phyloP scores from a whole-genome alignment of 2,329 filamentous ascomycete species.

The Pseudogymnoascus sp. region DNA sequence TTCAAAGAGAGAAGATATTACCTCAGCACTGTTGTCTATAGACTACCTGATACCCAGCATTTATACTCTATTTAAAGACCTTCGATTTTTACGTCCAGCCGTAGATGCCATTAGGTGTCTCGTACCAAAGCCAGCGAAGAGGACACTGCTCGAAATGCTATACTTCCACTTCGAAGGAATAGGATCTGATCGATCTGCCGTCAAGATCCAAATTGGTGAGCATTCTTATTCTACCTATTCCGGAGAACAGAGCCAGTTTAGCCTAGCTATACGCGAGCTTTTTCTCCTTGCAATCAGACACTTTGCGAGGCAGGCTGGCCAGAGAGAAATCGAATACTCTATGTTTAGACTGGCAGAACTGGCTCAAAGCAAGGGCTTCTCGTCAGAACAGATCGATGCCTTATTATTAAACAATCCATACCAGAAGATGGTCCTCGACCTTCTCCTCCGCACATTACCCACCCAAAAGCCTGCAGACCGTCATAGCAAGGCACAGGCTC shows the following conservation, averaged over 20 bases:
- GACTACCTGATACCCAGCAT: conserved; percentile 14
- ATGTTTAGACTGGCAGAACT: not conserved
- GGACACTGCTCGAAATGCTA: not conserved
- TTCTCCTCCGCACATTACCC: not conserved
- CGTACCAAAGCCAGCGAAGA: not conserved
- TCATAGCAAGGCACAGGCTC: not conserved
- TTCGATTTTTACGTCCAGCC: conserved; percentile 28
- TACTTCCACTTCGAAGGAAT: not conserved
- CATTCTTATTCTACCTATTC: not conserved
- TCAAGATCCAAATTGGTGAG: not conserved
- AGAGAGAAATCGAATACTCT: not conserved
- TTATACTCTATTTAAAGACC: conserved; percentile 14
- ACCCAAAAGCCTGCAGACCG: not conserved
- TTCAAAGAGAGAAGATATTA: not conserved
- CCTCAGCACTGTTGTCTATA: conserved; percentile 4
- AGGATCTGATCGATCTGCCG: not conserved
- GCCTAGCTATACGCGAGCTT: not conserved
- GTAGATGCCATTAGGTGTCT: not conserved
- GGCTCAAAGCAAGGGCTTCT: not conserved
- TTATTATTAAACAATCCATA: not conserved
- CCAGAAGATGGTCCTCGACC: not conserved
- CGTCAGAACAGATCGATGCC: not conserved
- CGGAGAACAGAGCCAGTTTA: not conserved
- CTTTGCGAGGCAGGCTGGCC: not conserved
- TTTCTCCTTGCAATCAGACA: not conserved